These are phyloP conservation scores for Colletotrichum musicola DNA, from an alignment of 2,329 filamentous ascomycete genomes.

Conservation along the genomic window DNA sequence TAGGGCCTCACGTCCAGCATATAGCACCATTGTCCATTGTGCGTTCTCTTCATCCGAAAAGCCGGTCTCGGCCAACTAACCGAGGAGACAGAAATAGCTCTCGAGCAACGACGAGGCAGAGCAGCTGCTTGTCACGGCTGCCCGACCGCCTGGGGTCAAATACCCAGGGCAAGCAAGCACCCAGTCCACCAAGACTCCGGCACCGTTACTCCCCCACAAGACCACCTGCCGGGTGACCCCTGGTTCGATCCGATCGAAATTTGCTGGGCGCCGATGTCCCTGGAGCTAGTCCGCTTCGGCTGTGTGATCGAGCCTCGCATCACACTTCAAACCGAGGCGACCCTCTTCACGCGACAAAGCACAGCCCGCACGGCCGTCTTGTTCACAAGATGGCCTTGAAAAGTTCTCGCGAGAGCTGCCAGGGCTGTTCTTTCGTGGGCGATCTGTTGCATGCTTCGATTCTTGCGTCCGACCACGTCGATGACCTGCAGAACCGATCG, in stretches of 20 bases:
- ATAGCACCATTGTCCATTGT: too few species aligned
- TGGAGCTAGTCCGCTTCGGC: conserved; percentile 11
- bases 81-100: conserved; percentile 18
- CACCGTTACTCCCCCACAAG: conserved; percentile 12
- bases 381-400: not conserved
- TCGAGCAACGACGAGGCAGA: not conserved
- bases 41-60: not conserved
- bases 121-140: not conserved
- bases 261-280: conserved; percentile 14
- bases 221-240: conserved; percentile 22
- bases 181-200: not conserved
- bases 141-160: not conserved
- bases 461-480: conserved; percentile 1
- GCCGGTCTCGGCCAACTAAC: not conserved
- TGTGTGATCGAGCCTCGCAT: conserved; percentile 20
- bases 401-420: not conserved
- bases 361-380: conserved; percentile 20
- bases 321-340: conserved; percentile 24
- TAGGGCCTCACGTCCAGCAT: not conserved
- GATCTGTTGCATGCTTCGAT: conserved; percentile 2
- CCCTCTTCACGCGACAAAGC: conserved; percentile 22
- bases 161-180: not conserved
- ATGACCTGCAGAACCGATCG: not conserved
- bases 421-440: not conserved
- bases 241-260: conserved; percentile 30